Percentiles rank a stretch among this genome's conserved stretches.
Evolutionary conservation across 2,329 filamentous ascomycete species (phyloP).

Genomic region (Chrysosporium keratinophilum): DNA sequence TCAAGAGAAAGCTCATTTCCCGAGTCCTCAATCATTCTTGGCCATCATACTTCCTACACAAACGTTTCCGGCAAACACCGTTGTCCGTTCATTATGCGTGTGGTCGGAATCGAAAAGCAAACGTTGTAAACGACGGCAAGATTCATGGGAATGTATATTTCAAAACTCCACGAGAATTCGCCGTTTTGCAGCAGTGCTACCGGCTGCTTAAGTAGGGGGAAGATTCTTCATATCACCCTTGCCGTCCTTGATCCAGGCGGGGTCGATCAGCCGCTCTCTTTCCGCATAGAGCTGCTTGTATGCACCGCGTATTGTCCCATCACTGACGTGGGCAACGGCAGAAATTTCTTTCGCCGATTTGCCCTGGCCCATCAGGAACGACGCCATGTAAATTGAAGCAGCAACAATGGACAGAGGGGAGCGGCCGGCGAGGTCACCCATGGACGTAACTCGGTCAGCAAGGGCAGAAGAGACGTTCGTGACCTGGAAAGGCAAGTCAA

Average conservation of each 20-base stretch:
- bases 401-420: conserved; percentile 90
- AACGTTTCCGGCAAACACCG: background rate
- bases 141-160: conserved; percentile 4
- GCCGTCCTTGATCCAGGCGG: conserved; percentile 63
- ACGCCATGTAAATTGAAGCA: conserved; percentile 94
- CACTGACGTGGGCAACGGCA: conserved; percentile 74
- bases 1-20: background rate
- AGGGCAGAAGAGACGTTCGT: conserved; percentile 71
- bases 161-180: background rate
- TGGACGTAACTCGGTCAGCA: conserved; percentile 63
- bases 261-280: conserved; percentile 61
- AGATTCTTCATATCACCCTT: conserved; percentile 61
- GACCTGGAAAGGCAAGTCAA: conserved; percentile 63
- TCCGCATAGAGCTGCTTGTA: conserved; percentile 79
- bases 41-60: background rate
- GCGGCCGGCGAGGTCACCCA: conserved; percentile 76
- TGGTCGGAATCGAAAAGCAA: background rate
- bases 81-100: background rate
- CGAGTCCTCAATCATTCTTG: background rate
- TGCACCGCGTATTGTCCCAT: conserved; percentile 90
- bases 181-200: background rate
- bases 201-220: conserved; percentile 34
- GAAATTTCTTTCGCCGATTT: conserved; percentile 82
- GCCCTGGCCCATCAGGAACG: conserved; percentile 68
- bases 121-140: background rate